Conservation (phyloP, 208 protist species). For the Kentomonas sorsogonicus region DNA sequence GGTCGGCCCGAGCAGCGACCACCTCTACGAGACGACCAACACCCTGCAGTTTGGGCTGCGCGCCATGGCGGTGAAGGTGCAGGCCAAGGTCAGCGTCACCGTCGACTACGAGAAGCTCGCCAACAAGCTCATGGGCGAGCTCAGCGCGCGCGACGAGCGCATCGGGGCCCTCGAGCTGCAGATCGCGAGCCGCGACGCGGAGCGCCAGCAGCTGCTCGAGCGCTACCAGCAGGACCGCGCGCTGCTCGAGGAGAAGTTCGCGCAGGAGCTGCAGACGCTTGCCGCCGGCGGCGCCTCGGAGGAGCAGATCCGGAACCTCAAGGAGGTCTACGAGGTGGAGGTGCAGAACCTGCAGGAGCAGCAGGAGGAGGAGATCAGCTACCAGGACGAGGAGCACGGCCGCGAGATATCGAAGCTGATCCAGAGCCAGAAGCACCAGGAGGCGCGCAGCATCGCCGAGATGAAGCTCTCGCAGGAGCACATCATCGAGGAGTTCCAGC, state of each 20-base stretch:
- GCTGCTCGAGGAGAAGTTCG: slow-evolving; percentile 52
- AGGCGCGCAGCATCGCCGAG: slow-evolving; percentile 63
- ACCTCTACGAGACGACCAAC: slow-evolving; percentile 84
- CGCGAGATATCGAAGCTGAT: slow-evolving; percentile 75
- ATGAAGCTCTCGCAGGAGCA: slow-evolving; percentile 75
- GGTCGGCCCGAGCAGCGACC: slow-evolving; percentile 78
- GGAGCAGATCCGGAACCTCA: slow-evolving; percentile 68
- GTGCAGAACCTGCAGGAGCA: slow-evolving; percentile 80
- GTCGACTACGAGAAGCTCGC: slow-evolving; percentile 84
- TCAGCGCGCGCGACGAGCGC: slow-evolving; percentile 63
- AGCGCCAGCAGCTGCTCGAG: slow-evolving; percentile 61
- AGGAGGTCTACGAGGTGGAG: slow-evolving; percentile 75
- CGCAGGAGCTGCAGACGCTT: slow-evolving; percentile 52
- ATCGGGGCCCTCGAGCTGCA: slow-evolving; percentile 76
- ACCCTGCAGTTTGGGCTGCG: slow-evolving; percentile 80
- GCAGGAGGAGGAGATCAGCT: slow-evolving; percentile 75
- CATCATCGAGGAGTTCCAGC: slow-evolving; percentile 83
- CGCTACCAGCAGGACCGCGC: slow-evolving; percentile 52
- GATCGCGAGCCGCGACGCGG: slow-evolving; percentile 69
- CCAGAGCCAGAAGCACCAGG: slow-evolving; percentile 73
- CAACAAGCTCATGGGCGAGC: slow-evolving; percentile 58
- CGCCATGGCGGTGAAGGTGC: slow-evolving; percentile 83
- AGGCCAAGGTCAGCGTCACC: slow-evolving; percentile 66
- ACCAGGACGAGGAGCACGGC: slow-evolving; percentile 74
- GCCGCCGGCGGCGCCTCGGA: slow-evolving; percentile 52